Percentiles rank a stretch among this genome's conserved stretches.
Evolutionary conservation across 108 stramenopile species (phyloP).

Genomic region (Pseudonitzschia multiseries): DNA sequence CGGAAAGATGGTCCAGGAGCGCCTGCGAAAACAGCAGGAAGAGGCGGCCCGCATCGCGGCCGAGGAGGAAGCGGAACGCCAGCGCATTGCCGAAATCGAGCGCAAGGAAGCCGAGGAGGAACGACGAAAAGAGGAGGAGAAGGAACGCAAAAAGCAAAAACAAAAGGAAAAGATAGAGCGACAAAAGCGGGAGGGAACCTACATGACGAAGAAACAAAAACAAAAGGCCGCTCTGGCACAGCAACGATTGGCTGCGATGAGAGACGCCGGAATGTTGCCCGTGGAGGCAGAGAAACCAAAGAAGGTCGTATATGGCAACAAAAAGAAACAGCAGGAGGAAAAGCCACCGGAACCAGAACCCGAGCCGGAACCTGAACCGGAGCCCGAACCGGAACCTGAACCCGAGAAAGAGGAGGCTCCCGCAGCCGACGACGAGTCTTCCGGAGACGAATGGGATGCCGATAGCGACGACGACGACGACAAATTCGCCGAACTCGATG

Average conservation of each 20-base stretch:
- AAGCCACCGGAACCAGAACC: conserved; percentile 44
- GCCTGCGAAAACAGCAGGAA: conserved; percentile 83
- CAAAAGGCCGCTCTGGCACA: conserved; percentile 73
- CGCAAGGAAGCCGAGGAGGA: conserved; percentile 65
- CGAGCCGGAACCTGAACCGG: conserved; percentile 40
- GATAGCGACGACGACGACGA: conserved; percentile 68
- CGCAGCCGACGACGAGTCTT: conserved; percentile 45
- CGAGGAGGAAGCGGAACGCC: conserved; percentile 76
- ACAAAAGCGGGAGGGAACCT: conserved; percentile 89
- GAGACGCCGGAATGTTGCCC: conserved; percentile 81
- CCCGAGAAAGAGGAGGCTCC: conserved; percentile 41
- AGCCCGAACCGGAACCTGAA: conserved; percentile 41
- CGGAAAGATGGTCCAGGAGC: conserved; percentile 83
- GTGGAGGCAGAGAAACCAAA: conserved; percentile 51
- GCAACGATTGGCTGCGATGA: conserved; percentile 80
- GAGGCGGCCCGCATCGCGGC: conserved; percentile 75
- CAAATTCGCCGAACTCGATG: conserved; percentile 74
- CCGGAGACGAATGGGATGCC: conserved; percentile 87
- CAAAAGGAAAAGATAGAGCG: conserved; percentile 88
- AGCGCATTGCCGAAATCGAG: conserved; percentile 76
- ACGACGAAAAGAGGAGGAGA: conserved; percentile 64
- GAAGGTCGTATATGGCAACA: conserved; percentile 46
- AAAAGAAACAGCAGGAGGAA: conserved; percentile 40
- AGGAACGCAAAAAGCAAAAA: conserved; percentile 75
- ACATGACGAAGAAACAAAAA: conserved; percentile 91